These are phyloP conservation scores for Trametes coccinea DNA, from an alignment of 768 basidiomycete species.

Conservation along the genomic window DNA sequence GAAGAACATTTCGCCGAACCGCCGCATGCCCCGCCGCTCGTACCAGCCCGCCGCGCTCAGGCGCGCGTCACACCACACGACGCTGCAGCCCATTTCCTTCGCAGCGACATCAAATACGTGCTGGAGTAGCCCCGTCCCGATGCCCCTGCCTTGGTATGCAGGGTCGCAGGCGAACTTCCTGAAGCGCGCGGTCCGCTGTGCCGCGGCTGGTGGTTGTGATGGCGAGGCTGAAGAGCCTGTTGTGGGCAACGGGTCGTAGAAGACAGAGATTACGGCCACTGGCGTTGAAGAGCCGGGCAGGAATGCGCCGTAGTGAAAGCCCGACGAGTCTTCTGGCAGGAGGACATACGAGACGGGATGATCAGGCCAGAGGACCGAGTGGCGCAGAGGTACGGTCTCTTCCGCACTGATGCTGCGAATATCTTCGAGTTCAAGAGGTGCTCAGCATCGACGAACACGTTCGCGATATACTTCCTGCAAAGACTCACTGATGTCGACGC, in stretches of 20 bases:
- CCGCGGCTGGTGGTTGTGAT: background rate
- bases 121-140: conserved; percentile 51
- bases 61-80: conserved; percentile 63
- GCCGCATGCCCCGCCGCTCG: conserved; percentile 47
- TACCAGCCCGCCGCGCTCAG: conserved; percentile 50
- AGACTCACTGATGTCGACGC: background rate
- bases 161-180: conserved; percentile 62
- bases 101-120: conserved; percentile 41
- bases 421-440: background rate
- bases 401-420: conserved; percentile 40
- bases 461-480: background rate
- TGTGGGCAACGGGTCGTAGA: conserved; percentile 43
- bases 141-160: conserved; percentile 50
- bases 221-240: background rate
- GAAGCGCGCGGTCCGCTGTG: conserved; percentile 43
- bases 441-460: no score
- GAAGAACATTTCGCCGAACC: conserved; percentile 53
- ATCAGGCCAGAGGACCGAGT: conserved; percentile 59
- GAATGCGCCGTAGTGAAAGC: conserved; percentile 60
- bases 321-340: conserved; percentile 52
- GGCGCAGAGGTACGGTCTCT: conserved; percentile 52
- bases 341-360: conserved; percentile 47
- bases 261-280: conserved; percentile 58
- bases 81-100: conserved; percentile 40
- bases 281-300: conserved; percentile 36